Evolutionary conservation across 129 eudicot genomes (phyloP), one percentile per base, ranked within the genome.

Genomic region (Scalesia atractyloides): DNA sequence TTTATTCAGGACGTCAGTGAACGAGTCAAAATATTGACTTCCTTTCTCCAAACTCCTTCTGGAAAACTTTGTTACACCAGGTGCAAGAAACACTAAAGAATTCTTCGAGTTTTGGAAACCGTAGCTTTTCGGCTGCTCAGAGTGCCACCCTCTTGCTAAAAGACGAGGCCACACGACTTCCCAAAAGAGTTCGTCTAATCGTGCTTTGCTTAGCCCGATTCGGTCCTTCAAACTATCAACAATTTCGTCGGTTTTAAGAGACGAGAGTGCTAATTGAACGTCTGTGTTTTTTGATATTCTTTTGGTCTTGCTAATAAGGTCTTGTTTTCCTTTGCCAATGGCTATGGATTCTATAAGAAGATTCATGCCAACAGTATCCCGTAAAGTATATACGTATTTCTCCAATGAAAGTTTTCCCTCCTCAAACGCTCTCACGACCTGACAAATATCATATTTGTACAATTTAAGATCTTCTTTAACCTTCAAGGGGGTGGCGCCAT

Each of bases 151-250:
- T 67, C 64, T 82, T 22, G 85, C 93, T 59, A 82, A 76, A 17
- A 87, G 79, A 18, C 93, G 93, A 24, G 93, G 93, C 93, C 93
- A 87, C 10, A 87, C 87, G 9, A 84, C 89, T 34, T 80, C 89
- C 93, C 93, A 87, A 51, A 87, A 87, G 36, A 87, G 72, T 17
- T 87, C 93, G n/a, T 61, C 73, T 16, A 87, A 68, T 41, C 83
- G 70, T 5, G 76, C 82, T 77, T 87, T 82, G 72, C 84, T 84
- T 30, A 87, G 65, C 13, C 84, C 85, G 16, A 80, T 74, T 26
- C 82, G 74, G 26, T 82, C 82, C 7, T 87, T 87, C 48, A 87
- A 79, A 17, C 68, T 69, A 37, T 75, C 68, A n/a, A 82, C 53
- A 8, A 84, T 82, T 70, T 87, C 87, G 9, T 73, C 65, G n/a